Evolutionary conservation across 2,329 filamentous ascomycete genomes (phyloP).

Genomic region (Trichophyton verrucosum): DNA sequence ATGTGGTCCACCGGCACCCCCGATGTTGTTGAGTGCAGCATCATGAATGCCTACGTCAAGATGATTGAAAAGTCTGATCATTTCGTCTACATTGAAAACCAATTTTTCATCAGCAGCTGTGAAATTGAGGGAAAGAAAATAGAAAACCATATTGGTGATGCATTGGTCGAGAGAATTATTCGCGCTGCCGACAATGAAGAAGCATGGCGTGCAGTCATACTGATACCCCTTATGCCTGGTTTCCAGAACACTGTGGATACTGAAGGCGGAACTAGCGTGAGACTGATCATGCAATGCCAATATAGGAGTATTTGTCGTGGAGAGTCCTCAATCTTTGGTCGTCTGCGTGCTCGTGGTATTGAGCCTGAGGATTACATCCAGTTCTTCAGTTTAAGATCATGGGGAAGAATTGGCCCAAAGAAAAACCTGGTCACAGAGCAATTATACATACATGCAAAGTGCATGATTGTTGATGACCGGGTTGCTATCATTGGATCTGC

Average conservation of each 20-base stretch:
- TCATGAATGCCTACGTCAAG: conserved; percentile 76
- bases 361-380: conserved; percentile 75
- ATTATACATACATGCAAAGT: conserved; percentile 86
- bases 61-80: conserved; percentile 68
- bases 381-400: conserved; percentile 85
- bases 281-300: conserved; percentile 97
- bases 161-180: conserved; percentile 84
- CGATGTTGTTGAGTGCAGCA: conserved; percentile 56
- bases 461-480: conserved; percentile 67
- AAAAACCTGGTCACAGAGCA: conserved; percentile 70
- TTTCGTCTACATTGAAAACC: conserved; percentile 95
- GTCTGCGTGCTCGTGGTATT: conserved; percentile 59
- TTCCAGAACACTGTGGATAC: conserved; percentile 85
- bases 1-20: conserved; percentile 51
- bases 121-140: conserved; percentile 71
- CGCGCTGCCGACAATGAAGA: conserved; percentile 66
- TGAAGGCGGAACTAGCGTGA: conserved; percentile 69
- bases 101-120: conserved; percentile 87
- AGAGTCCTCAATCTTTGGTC: conserved; percentile 77
- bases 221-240: conserved; percentile 84
- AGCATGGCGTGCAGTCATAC: conserved; percentile 79
- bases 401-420: conserved; percentile 81
- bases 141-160: conserved; percentile 72
- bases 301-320: conserved; percentile 93
- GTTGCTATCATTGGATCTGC: conserved; percentile 70